Evolutionary conservation across 2,329 filamentous ascomycete species (phyloP), one percentile per base, ranked within the genome.

Genomic region (Reticulascus tulasneorum): DNA sequence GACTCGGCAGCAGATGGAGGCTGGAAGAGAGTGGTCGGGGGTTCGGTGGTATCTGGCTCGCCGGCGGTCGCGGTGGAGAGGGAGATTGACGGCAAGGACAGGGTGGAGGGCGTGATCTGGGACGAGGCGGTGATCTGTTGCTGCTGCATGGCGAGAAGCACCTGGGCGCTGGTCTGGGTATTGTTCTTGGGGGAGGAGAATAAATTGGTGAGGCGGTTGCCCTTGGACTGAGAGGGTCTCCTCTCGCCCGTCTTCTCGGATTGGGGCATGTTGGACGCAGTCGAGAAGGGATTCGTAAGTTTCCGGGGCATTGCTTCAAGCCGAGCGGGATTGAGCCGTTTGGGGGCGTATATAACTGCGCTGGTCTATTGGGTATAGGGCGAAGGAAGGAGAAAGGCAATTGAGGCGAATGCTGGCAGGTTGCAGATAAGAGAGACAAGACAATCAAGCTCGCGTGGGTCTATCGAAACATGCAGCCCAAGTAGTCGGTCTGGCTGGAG

Each of bases 21-120:
- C 55, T 91, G 80, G 64, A 95, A 96, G 33, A 97, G 79, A 8
- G 77, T 73, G 9, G 81, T 94, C 11, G 84, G 72, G 31, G 82
- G 71, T 51, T 94, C 84, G 59, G 79, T 80, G 57, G 77, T 82
- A 58, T 80, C 77, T 36, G 62, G 63, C 71, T 93, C 75, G 51
- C 86, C 85, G 45, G 79, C 84, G 20, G 81, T 86, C 32, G 87
- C 87, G 26, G 88, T 89, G 10, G 91, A 95, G 38, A 97, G 75
- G 26, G 88, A 95, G 55, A 97, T 96, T 35, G 84, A 91, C 24
- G 91, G 91, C 52, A 96, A 70, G 30, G 87, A 86, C 46, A 90
- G 67, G 40, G 84, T 82, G 26, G 88, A 75, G 39, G 79, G 76
- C 46, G 79, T 82, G 53, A 88, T 83, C 44, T 79, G 75, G 39